Conservation (phyloP, 305 asterid genomes). For the Lippia alba region DNA sequence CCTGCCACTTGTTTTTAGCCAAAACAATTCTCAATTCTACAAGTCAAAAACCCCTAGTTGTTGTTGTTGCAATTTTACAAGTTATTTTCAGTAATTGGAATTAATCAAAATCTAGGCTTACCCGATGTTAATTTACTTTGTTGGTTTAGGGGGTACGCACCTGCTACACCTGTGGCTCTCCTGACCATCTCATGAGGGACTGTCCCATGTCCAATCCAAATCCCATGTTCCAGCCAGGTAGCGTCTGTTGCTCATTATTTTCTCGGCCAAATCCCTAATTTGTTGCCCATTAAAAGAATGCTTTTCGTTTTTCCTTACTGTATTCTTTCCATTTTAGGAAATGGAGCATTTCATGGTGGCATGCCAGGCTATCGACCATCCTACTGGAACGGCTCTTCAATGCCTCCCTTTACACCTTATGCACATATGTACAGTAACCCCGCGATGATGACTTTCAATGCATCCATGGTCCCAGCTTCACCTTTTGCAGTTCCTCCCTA, state of each 20-base stretch:
- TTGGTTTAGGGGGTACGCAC: slow-evolving; percentile 59
- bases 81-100: neutral
- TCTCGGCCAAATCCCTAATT: slow-evolving; percentile 31
- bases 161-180: slow-evolving; percentile 82
- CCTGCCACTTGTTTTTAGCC: neutral
- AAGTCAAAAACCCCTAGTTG: neutral
- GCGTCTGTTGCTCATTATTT: neutral
- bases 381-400: slow-evolving; percentile 64
- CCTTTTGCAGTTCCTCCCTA: slow-evolving; percentile 59
- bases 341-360: slow-evolving; percentile 61
- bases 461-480: slow-evolving; percentile 53
- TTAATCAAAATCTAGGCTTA: slow-evolving; percentile 4
- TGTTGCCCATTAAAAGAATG: slow-evolving; percentile 2
- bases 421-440: slow-evolving; percentile 62
- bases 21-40: neutral
- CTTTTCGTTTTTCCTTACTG: neutral
- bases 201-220: slow-evolving; percentile 65
- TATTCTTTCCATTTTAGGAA: slow-evolving; percentile 41
- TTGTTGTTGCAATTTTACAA: too few species aligned
- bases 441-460: slow-evolving; percentile 69
- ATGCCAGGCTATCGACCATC: slow-evolving; percentile 66
- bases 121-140: slow-evolving; percentile 24
- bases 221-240: slow-evolving; percentile 74
- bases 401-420: slow-evolving; percentile 56
- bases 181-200: slow-evolving; percentile 81